Conservation (phyloP, 495 filamentous ascomycete species). For the Aspergillus mulundensis region DNA sequence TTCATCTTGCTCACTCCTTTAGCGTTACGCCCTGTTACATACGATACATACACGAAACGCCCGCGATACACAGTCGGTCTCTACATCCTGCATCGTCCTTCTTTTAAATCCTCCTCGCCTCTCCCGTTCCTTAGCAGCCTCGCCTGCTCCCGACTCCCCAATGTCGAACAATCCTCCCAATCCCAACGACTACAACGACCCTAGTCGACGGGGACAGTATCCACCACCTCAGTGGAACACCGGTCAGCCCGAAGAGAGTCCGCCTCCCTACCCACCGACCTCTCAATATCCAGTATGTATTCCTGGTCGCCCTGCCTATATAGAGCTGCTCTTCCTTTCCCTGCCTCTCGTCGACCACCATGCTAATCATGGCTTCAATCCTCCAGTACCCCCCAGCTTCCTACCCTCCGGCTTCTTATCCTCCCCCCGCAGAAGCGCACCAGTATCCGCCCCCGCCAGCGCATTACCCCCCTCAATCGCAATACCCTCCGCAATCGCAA, state of each 20-base stretch:
- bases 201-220: constrained; percentile 43
- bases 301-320: constrained; percentile 12
- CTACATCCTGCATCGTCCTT: constrained; percentile 25
- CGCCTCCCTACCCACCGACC: constrained; percentile 29
- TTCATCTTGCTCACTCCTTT: constrained; percentile 13
- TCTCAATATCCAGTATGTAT: constrained; percentile 44
- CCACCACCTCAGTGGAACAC: constrained; percentile 45
- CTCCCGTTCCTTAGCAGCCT: constrained; percentile 19
- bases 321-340: not conserved
- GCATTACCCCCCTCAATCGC: constrained; percentile 31
- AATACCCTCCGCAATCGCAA: constrained; percentile 32
- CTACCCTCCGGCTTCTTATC: constrained; percentile 31
- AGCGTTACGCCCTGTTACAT: constrained; percentile 6
- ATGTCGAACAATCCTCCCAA: constrained; percentile 47
- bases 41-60: not conserved
- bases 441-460: constrained; percentile 31
- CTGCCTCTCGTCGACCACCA: constrained; percentile 8
- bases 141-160: constrained; percentile 25
- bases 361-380: not conserved
- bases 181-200: constrained; percentile 39
- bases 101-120: constrained; percentile 8
- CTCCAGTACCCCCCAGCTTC: constrained; percentile 26
- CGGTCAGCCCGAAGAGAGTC: constrained; percentile 41
- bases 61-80: constrained; percentile 7
- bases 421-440: constrained; percentile 34